Evolutionary conservation across 1,284 basidiomycete genomes (phyloP).

Genomic region (Meira nashicola): DNA sequence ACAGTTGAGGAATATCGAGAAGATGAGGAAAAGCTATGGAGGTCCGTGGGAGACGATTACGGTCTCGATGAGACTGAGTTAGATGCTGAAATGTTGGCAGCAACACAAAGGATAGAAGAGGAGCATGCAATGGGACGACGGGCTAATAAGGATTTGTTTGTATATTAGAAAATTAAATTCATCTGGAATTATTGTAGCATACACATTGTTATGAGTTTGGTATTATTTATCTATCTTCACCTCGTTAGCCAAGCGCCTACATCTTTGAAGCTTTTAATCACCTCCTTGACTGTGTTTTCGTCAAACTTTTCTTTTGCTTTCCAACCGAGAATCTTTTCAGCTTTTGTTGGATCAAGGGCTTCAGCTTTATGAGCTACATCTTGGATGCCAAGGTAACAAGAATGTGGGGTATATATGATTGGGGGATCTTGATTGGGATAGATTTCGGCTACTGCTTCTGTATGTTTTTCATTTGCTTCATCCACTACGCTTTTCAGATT

Average conservation of each 20-base stretch:
- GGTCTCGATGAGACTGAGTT: background rate
- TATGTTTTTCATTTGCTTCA: conserved; percentile 34
- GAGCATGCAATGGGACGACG: background rate
- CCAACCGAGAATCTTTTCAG: conserved; percentile 24
- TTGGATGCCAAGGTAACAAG: conserved; percentile 21
- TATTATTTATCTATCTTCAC: background rate
- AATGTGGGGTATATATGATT: conserved; percentile 16
- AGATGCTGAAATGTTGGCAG: background rate
- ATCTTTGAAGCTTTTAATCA: conserved; percentile 9
- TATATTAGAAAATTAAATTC: background rate
- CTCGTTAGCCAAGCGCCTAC: conserved; percentile 1
- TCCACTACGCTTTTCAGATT: conserved; percentile 22
- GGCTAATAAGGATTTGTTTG: background rate
- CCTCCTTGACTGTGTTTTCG: background rate
- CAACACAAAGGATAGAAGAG: background rate
- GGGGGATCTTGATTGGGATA: conserved; percentile 18
- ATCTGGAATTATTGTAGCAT: background rate
- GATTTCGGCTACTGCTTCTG: conserved; percentile 17
- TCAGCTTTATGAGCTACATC: conserved; percentile 24
- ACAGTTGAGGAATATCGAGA: background rate
- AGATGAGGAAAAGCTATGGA: conserved; percentile 2
- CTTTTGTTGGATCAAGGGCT: conserved; percentile 26
- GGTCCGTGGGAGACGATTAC: background rate
- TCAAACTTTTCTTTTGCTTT: conserved; percentile 9
- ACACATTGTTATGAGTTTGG: no score